A percentile compares a stretch with the other conserved stretches of the same genome.
phyloP scores from a whole-genome alignment of 2,329 filamentous ascomycete genomes.

The Trichoderma lentiforme region DNA sequence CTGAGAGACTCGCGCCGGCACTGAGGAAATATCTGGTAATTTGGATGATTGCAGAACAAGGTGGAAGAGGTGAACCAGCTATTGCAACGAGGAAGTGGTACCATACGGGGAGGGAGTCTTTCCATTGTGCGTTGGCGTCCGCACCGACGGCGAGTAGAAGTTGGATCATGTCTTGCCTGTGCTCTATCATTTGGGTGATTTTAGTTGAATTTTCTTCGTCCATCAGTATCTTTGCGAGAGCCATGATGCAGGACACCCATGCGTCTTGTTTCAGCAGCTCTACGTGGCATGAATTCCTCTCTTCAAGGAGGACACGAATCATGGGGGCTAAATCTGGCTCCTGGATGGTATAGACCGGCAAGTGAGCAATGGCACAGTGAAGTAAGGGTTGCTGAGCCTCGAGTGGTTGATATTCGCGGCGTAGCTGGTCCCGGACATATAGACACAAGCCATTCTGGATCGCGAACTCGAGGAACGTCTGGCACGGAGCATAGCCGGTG shows the following conservation, averaged over 20 bases:
- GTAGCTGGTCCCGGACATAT: background rate
- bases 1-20: background rate
- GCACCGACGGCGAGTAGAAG: background rate
- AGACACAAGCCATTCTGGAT: background rate
- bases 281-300: background rate
- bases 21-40: background rate
- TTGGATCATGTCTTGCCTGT: background rate
- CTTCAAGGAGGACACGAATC: background rate
- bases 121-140: background rate
- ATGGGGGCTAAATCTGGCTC: background rate
- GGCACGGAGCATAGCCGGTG: background rate
- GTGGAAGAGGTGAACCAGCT: background rate
- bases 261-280: background rate
- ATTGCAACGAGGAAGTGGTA: background rate
- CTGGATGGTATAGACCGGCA: background rate
- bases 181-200: background rate
- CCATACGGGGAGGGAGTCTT: background rate
- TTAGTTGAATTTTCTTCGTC: background rate
- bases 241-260: background rate
- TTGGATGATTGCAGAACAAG: background rate
- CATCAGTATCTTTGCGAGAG: background rate
- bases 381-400: background rate
- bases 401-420: background rate
- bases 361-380: background rate
- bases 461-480: background rate